Percentiles rank a stretch among this genome's conserved stretches.
Conservation (phyloP, 176 grass and related monocot genomes). For the Urochloa ruziziensis region DNA sequence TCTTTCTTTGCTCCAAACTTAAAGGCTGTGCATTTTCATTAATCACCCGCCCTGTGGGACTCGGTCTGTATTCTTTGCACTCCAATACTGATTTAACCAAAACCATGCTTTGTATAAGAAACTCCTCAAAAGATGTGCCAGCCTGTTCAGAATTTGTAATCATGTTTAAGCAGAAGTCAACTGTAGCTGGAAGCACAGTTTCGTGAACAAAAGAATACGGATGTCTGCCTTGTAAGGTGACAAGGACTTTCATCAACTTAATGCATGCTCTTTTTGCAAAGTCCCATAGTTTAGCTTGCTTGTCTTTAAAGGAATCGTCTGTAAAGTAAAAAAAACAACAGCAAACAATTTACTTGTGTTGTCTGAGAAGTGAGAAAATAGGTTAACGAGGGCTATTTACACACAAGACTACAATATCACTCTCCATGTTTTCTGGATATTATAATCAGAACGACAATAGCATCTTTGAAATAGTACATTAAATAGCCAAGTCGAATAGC, state of each 20-base stretch:
- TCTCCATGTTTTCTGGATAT: neutral
- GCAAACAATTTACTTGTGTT: constrained; percentile 1
- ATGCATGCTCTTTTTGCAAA: constrained; percentile 85
- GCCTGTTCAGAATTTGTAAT: constrained; percentile 84
- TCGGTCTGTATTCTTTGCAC: constrained; percentile 93
- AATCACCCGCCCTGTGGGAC: constrained; percentile 69
- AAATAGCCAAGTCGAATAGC: neutral
- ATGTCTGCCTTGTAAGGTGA: constrained; percentile 72
- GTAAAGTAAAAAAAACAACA: constrained; percentile 32
- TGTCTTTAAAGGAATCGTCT: constrained; percentile 80
- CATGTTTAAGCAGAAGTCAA: constrained; percentile 88
- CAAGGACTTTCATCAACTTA: constrained; percentile 92
- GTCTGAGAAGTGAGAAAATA: neutral
- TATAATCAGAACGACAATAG: neutral
- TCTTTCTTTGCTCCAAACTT: constrained; percentile 86
- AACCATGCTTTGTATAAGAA: constrained; percentile 97
- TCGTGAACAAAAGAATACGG: constrained; percentile 91
- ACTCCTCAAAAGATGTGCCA: constrained; percentile 70
- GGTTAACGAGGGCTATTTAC: neutral
- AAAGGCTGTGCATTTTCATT: constrained; percentile 55
- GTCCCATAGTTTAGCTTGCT: constrained; percentile 75
- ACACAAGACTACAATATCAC: neutral
- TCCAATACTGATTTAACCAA: constrained; percentile 84
- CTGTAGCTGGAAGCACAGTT: constrained; percentile 58
- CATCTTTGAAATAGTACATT: constrained; percentile 7